Percentiles rank a stretch among this genome's conserved stretches.
Evolutionary conservation across 768 basidiomycete species (phyloP).

Genomic region (Calocera viscosa): DNA sequence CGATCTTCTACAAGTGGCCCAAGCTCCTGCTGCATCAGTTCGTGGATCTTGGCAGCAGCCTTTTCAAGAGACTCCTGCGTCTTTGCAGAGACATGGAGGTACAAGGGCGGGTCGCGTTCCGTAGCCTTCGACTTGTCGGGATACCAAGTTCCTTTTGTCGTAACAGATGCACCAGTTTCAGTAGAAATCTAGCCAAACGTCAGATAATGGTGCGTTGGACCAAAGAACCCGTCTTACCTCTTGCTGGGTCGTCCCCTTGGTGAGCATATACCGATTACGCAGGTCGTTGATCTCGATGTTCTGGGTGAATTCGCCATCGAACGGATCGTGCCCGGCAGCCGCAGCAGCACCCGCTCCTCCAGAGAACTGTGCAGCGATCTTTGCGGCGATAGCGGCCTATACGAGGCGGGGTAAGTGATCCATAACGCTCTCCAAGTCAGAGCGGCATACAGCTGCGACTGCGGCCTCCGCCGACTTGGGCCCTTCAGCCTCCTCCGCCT

Average conservation of each 20-base stretch:
- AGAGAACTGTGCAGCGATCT: constrained; percentile 81
- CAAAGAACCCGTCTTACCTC: constrained; percentile 44
- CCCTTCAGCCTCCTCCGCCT: constrained; percentile 38
- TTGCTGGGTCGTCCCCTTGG: constrained; percentile 82
- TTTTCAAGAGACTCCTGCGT: constrained; percentile 50
- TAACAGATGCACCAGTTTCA: constrained; percentile 83
- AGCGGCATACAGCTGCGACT: constrained; percentile 39
- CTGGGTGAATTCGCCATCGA: constrained; percentile 70
- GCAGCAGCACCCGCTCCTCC: constrained; percentile 30
- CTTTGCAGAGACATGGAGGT: constrained; percentile 80
- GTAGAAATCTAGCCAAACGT: constrained; percentile 56
- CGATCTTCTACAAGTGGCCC: constrained; percentile 73
- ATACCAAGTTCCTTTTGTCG: constrained; percentile 92
- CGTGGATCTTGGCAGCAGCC: constrained; percentile 60
- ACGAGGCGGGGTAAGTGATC: not conserved
- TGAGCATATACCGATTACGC: constrained; percentile 86
- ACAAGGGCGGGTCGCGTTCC: constrained; percentile 84
- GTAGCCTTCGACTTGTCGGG: constrained; percentile 85
- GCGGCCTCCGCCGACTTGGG: constrained; percentile 40
- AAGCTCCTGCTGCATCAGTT: constrained; percentile 59
- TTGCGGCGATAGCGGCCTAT: constrained; percentile 73
- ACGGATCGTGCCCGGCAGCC: constrained; percentile 42
- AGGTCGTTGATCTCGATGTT: constrained; percentile 97
- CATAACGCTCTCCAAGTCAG: not conserved
- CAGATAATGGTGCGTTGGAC: not conserved